A percentile compares a stretch with the other conserved stretches of the same genome.
Conservation (phyloP, 2,329 filamentous ascomycete genomes). For the Teratosphaeria nubilosa region DNA sequence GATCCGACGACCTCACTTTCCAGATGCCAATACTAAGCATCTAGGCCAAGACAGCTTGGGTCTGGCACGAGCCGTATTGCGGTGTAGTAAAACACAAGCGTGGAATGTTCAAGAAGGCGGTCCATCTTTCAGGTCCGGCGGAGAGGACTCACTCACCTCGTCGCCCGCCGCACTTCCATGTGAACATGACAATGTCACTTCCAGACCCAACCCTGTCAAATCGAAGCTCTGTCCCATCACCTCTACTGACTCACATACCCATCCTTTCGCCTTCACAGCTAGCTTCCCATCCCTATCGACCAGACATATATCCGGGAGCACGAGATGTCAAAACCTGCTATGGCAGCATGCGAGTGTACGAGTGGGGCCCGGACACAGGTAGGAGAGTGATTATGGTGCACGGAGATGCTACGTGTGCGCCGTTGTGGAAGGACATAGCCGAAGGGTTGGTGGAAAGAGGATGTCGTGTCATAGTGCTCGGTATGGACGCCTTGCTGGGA, state of each 20-base stretch:
- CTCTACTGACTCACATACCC: conserved; percentile 22
- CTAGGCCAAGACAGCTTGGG: not conserved
- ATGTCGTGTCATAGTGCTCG: conserved; percentile 24
- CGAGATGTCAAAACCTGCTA: conserved; percentile 23
- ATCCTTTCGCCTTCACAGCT: conserved; percentile 17
- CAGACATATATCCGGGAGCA: conserved; percentile 22
- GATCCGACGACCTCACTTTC: not conserved
- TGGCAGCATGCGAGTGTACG: conserved; percentile 24
- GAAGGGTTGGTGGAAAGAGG: conserved; percentile 17
- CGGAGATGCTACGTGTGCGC: conserved; percentile 18
- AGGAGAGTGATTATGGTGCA: conserved; percentile 24
- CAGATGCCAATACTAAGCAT: not conserved
- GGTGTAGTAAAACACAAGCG: not conserved
- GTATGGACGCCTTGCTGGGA: conserved; percentile 8
- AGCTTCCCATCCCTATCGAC: conserved; percentile 19
- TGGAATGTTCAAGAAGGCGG: not conserved
- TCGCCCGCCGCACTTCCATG: not conserved
- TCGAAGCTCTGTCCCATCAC: conserved; percentile 9
- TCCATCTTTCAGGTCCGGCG: not conserved
- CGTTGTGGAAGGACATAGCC: conserved; percentile 16
- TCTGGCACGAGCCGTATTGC: not conserved
- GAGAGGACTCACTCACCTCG: not conserved
- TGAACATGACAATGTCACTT: not conserved
- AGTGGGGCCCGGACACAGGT: conserved; percentile 22
- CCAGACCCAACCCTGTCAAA: not conserved